Evolutionary conservation across 257 asterid species (phyloP).

Genomic region (Solanum pinnatisectum): DNA sequence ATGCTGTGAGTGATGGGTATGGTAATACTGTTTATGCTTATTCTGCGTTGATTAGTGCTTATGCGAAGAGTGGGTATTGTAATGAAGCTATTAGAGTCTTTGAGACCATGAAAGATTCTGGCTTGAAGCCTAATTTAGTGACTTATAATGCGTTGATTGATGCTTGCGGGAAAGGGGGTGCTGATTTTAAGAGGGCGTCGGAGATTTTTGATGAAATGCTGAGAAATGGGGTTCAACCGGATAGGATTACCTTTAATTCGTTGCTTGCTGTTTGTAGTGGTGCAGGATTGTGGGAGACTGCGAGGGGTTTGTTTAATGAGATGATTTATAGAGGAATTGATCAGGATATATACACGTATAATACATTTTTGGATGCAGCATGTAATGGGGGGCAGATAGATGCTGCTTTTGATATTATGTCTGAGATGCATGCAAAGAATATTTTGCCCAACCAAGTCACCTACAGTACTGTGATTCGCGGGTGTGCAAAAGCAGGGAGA

Average conservation of each 20-base stretch:
- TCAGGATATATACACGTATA: slow-evolving; percentile 83
- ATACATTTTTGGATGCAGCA: slow-evolving; percentile 81
- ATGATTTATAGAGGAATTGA: slow-evolving; percentile 69
- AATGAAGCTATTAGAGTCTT: slow-evolving; percentile 68
- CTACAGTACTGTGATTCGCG: slow-evolving; percentile 81
- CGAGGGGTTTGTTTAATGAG: slow-evolving; percentile 56
- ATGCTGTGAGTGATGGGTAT: slow-evolving; percentile 60
- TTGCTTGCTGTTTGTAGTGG: slow-evolving; percentile 93
- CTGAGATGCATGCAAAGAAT: slow-evolving; percentile 57
- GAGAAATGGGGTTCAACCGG: slow-evolving; percentile 65
- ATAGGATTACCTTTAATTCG: slow-evolving; percentile 85
- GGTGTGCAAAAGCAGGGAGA: slow-evolving; percentile 79
- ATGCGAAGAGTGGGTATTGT: slow-evolving; percentile 79
- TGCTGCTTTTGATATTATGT: slow-evolving; percentile 69
- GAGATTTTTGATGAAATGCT: slow-evolving; percentile 66
- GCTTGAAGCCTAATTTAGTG: slow-evolving; percentile 82
- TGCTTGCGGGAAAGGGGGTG: slow-evolving; percentile 98
- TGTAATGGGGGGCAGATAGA: slow-evolving; percentile 80
- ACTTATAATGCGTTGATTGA: slow-evolving; percentile 86
- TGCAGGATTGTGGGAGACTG: slow-evolving; percentile 77
- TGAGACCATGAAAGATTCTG: slow-evolving; percentile 59
- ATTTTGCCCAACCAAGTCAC: slow-evolving; percentile 79
- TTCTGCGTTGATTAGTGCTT: slow-evolving; percentile 82
- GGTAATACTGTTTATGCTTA: slow-evolving; percentile 82
- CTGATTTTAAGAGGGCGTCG: slow-evolving; percentile 73